Evolutionary conservation across 805 yeast species (phyloP), one percentile per base, ranked within the genome.

Genomic region (Candida yuanshanica): DNA sequence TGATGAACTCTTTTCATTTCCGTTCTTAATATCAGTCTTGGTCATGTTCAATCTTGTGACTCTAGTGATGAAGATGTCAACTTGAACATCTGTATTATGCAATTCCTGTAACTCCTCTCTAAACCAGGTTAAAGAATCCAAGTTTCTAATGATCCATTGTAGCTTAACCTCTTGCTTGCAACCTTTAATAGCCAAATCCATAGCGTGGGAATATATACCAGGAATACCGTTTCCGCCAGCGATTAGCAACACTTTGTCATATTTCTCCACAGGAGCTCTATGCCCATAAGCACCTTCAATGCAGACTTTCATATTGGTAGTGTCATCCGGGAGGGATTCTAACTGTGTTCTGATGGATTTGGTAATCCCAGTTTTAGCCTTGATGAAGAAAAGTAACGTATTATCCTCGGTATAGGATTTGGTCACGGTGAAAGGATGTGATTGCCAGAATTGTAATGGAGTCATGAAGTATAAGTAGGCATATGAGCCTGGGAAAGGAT

Each of bases 391-490:
- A 8, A 61, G 14, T 2, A 37, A 57, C 36, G 59, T 57, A 46
- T 64, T 59, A 32, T 60, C 61, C 36, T 63, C 62, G 2, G 58
- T 58, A 4, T 54, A 55, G 8, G 70, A 58, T 35, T 66, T 66
- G 27, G 72, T 62, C 8, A 74, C 59, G 3, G 88, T 79, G 59
- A 83, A 81, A 9, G 89, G 89, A 55, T 82, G 87, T 7, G 81
- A 73, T 56, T 81, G 85, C 77, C 79, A 79, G 55, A 79, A 76
- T 36, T 67, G 58, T 2, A 59, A 51, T 17, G 70, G 65, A 31
- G 72, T 61, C 39, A 79, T 48, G 55, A 81, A 75, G 58, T 79
- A 72, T 26, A 83, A 58, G 49, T 66, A 81, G 2, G 69, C 75
- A 52, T 62, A 74, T n/a, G 72, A 63, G 33, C 83, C 82, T 4